phyloP scores from a whole-genome alignment of 1,284 basidiomycete species.

The Rhodotorula glutinis region DNA sequence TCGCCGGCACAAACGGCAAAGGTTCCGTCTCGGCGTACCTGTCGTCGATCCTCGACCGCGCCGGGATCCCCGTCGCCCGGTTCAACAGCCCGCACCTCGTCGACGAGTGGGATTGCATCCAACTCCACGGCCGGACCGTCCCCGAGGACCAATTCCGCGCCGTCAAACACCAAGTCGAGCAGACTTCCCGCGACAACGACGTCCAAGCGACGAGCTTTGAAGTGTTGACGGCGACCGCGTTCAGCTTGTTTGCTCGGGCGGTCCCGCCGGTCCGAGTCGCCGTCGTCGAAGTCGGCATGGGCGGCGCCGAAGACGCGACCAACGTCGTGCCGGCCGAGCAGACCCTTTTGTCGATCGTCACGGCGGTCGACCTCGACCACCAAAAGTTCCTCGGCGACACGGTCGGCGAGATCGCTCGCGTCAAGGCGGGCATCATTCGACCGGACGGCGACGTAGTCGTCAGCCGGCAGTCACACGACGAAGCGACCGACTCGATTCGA shows the following conservation, averaged over 20 bases:
- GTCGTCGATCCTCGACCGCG: conserved; percentile 65
- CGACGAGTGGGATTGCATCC: conserved; percentile 72
- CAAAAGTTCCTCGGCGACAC: conserved; percentile 81
- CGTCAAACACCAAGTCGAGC: conserved; percentile 57
- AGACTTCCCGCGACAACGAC: neutral
- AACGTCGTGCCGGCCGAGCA: conserved; percentile 73
- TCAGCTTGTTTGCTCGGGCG: conserved; percentile 65
- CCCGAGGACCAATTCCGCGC: conserved; percentile 55
- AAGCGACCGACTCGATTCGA: conserved; percentile 55
- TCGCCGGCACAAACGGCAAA: conserved; percentile 97
- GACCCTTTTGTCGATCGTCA: conserved; percentile 74
- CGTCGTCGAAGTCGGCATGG: conserved; percentile 92
- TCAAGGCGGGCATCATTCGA: conserved; percentile 82
- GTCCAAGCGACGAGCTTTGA: conserved; percentile 72
- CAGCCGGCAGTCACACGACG: conserved; percentile 62
- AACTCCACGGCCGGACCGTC: conserved; percentile 54
- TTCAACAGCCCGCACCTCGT: conserved; percentile 94
- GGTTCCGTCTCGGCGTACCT: conserved; percentile 84
- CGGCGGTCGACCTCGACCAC: conserved; percentile 87
- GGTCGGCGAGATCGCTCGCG: conserved; percentile 67
- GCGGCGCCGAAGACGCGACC: conserved; percentile 87
- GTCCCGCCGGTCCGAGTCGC: conserved; percentile 65
- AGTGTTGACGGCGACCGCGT: conserved; percentile 73
- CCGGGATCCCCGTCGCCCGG: conserved; percentile 62
- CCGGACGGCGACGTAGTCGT: conserved; percentile 68